phyloP scores from a whole-genome alignment of 345 rosid species.

The Adansonia digitata region DNA sequence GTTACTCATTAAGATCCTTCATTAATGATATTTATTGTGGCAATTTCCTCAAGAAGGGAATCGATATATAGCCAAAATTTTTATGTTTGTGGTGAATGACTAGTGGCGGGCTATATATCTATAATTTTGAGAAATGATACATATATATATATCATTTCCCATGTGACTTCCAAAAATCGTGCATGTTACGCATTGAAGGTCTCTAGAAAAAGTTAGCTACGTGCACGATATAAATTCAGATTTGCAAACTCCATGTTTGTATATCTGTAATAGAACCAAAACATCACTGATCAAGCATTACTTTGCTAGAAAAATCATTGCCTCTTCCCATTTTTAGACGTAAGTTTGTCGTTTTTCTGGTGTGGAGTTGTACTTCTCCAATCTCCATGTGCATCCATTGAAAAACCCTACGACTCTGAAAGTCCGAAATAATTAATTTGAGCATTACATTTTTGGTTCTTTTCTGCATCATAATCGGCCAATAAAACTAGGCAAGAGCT shows the following conservation, averaged over 20 bases:
- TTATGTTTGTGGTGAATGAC: too few species aligned
- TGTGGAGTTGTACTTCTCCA: not conserved
- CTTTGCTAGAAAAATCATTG: not conserved
- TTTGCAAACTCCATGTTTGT: not conserved
- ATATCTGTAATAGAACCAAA: not conserved
- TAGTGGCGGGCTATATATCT: too few species aligned
- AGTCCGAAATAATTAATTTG: not conserved
- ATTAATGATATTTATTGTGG: too few species aligned
- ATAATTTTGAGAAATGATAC: not conserved
- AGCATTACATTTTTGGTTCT: not conserved
- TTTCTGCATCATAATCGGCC: not conserved
- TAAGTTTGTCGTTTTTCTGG: not conserved
- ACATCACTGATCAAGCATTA: not conserved
- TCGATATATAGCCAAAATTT: not conserved
- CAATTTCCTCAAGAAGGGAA: too few species aligned
- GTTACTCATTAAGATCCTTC: too few species aligned
- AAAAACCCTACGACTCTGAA: not conserved
- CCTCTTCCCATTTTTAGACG: not conserved
- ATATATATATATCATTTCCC: not conserved
- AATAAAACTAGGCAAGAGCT: not conserved
- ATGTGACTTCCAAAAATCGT: not conserved
- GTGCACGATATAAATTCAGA: not conserved
- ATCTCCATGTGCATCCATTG: slow-evolving; percentile 7
- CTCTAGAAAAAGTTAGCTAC: not conserved
- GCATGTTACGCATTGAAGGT: not conserved